A percentile compares a stretch with the other conserved stretches of the same genome.
Conservation (phyloP, 306 rosid genomes). For the Cyamopsis tetragonoloba region DNA sequence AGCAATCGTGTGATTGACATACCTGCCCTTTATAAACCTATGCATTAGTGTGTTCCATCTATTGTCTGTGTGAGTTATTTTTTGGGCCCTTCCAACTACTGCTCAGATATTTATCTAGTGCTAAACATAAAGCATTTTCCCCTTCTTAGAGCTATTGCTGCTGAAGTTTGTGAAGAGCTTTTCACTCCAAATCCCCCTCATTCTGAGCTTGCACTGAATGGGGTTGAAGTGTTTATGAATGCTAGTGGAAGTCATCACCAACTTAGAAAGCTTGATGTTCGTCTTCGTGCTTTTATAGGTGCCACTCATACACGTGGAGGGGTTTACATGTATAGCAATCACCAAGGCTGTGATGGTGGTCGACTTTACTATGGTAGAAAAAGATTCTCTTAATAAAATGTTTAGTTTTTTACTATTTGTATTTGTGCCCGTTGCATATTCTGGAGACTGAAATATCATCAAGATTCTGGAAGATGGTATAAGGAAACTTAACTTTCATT, state of each 20-base stretch:
- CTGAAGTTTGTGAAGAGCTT: slow-evolving; percentile 95
- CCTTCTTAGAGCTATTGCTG: slow-evolving; percentile 77
- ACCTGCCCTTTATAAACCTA: not conserved
- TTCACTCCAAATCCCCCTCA: slow-evolving; percentile 77
- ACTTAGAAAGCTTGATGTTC: slow-evolving; percentile 91
- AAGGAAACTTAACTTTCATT: slow-evolving; percentile 13
- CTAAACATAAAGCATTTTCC: slow-evolving; percentile 24
- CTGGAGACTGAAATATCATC: not conserved
- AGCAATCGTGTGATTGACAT: not conserved
- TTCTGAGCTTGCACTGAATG: slow-evolving; percentile 88
- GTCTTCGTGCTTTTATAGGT: slow-evolving; percentile 81
- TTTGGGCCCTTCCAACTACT: slow-evolving; percentile 10
- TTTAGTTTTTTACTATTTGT: not conserved
- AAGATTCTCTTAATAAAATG: not conserved
- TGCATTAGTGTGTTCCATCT: not conserved
- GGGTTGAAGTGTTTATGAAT: slow-evolving; percentile 96
- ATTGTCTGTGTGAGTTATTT: not conserved
- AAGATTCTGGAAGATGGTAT: slow-evolving; percentile 15
- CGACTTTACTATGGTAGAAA: slow-evolving; percentile 89
- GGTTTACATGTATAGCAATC: slow-evolving; percentile 93
- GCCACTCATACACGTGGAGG: slow-evolving; percentile 94
- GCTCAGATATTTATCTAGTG: slow-evolving; percentile 18
- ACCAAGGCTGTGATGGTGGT: slow-evolving; percentile 93
- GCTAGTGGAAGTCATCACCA: slow-evolving; percentile 99
- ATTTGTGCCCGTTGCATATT: not conserved